A percentile compares a stretch with the other conserved stretches of the same genome.
These are phyloP conservation scores for Kwoniella sp. DNA, from an alignment of 768 basidiomycete genomes.

Conservation along the genomic window DNA sequence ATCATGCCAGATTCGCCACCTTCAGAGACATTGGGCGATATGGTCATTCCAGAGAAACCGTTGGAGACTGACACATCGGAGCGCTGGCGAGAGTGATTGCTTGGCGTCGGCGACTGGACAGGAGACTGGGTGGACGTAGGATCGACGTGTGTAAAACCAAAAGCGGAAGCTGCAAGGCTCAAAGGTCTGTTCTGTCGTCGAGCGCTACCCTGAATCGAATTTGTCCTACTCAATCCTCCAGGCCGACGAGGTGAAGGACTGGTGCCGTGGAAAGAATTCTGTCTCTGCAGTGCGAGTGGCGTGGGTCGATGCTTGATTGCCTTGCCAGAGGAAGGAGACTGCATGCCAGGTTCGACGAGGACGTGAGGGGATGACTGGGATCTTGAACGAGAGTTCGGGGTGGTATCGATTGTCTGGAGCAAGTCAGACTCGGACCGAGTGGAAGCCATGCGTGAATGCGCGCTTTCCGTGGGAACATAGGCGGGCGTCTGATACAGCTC, in stretches of 20 bases:
- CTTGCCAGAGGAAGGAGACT: constrained; percentile 50
- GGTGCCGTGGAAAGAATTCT: constrained; percentile 52
- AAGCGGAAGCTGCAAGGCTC: constrained; percentile 53
- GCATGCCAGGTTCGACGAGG: constrained; percentile 28
- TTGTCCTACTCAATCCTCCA: constrained; percentile 37
- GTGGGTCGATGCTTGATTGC: constrained; percentile 40
- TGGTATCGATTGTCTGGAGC: constrained; percentile 26
- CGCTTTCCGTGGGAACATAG: constrained; percentile 19
- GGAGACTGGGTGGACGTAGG: constrained; percentile 36
- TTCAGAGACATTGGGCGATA: constrained; percentile 49
- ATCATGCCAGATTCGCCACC: constrained; percentile 22
- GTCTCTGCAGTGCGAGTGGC: constrained; percentile 42
- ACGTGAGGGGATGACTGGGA: constrained; percentile 52
- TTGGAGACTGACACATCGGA: constrained; percentile 39
- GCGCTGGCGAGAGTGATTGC: constrained; percentile 40
- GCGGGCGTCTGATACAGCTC: constrained; percentile 28
- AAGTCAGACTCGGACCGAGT: constrained; percentile 42
- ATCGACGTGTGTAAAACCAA: constrained; percentile 51
- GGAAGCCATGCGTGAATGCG: constrained; percentile 29
- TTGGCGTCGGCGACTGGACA: constrained; percentile 32
- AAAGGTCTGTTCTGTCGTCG: constrained; percentile 36
- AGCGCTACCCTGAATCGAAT: constrained; percentile 38
- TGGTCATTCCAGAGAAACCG: constrained; percentile 47
- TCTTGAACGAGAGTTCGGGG: constrained; percentile 39
- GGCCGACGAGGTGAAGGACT: constrained; percentile 51